Base-by-base conservation (phyloP, 2,329 filamentous ascomycete genomes). In the Lachnum nothofagi region DNA sequence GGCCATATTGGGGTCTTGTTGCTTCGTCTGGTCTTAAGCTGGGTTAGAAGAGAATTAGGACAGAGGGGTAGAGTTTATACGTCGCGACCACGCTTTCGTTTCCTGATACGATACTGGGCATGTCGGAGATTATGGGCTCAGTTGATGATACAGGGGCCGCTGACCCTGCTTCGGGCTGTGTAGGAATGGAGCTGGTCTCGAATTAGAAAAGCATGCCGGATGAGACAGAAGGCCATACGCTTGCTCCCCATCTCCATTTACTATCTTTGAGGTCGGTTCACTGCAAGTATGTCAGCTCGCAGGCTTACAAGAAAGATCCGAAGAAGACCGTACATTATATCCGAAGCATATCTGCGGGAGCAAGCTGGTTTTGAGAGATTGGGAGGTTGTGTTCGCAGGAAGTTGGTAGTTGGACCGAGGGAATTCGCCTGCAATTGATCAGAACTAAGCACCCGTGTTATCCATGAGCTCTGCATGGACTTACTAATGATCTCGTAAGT, bases 351-450 rank as follows among this genome's bases (percentile, higher is more conserved):
- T 42, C 49, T 47, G 16, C 44, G n/a, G 6, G 46, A 31, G 19
- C 46, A 35, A 16, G 19, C 29, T 9, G 49, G 38, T 8, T 20
- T 41, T 43, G 33, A 25, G 6, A 25, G 19, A 16, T 42, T 38
- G 7, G 40, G 25, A 9, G 39, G 31, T 38, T 37, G 47, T 27
- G 46, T 19, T 44, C 46, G 42, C 14, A 49, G 17, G 22, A 46
- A 31, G 35, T 46, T 44, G 38, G 43, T 25, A 42, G 43, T 25
- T 44, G 47, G 20, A 16, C 47, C 24, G 41, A 50, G 37, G 42
- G 50, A 46, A 20, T 54, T 58, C 52, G 51, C 37, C 57, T 59
- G 45, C 42, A 33, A 50, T 46, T 38, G 17, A 45, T 47, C 43
- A 50, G 46, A 19, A 25, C 8, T 6, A 17, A 22, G 17, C 4